Base-by-base conservation (phyloP, 352 stramenopile species). In the Phytophthora quininea region DNA sequence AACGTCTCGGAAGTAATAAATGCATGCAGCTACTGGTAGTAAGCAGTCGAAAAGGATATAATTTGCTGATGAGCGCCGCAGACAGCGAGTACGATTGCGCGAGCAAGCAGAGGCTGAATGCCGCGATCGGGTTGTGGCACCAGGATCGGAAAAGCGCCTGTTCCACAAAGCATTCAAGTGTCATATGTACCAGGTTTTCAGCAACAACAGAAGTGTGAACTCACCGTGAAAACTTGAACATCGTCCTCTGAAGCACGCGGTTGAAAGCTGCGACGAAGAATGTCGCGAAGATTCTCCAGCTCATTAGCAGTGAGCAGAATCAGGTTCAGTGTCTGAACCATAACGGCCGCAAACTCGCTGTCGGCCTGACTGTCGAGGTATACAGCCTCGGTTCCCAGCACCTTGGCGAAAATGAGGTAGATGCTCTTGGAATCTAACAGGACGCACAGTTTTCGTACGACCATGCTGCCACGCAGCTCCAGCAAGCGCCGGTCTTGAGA, bases 271-370 rank as follows among this genome's bases (percentile, higher is more conserved):
- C 85, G 84, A 5, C 89, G 85, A 47, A 96, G 60, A 32, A 93
- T 88, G 32, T 91, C 77, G 12, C 87, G 89, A 11, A 96, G 65
- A 31, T 94, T 88, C 52, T 95, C 84, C n/a, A 99, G 80, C 76
- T 99, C 98, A 24, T 95, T 97, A 1, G 98, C 97, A 7, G 98
- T 99, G 0, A 99, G 80, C 35, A 99, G 72, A 64, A 99, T 99
- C 7, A 99, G 74, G 67, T 99, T 99, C 8, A 99, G 84, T 37
- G 97, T 99, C 84, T 99, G 98, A 6, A 99, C 97, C 96, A 99
- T 99, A 15, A 99, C 97, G 0, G 93, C 93, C 11, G 98, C 93
- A 77, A 99, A 99, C 58, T 99, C 96, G 53, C 91, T 78, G 59
- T 98, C 89, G 10, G 75, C 69, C 24, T 79, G 70, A 43, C 84